Evolutionary conservation across 306 rosid genomes (phyloP).

Genomic region (Lupinus albus): DNA sequence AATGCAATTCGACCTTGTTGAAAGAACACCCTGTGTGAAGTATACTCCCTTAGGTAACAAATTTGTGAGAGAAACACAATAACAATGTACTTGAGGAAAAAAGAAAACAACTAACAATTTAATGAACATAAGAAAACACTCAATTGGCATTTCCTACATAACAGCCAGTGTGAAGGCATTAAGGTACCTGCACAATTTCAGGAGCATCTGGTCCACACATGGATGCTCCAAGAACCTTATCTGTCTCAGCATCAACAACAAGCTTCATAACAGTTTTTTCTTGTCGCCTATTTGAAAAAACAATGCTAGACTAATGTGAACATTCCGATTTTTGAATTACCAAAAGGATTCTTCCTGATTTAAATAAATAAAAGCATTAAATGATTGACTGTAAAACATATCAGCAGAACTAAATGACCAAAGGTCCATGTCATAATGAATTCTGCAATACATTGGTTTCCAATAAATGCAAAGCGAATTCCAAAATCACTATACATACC

Average conservation of each 20-base stretch:
- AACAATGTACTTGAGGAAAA: not conserved
- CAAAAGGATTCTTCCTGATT: not conserved
- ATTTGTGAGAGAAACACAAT: not conserved
- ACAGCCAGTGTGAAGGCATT: constrained; percentile 21
- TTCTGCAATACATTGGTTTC: constrained; percentile 5
- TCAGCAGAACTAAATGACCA: constrained; percentile 6
- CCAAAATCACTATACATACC: constrained; percentile 57
- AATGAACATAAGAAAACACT: constrained; percentile 7
- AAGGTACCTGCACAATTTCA: constrained; percentile 86
- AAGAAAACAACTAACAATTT: not conserved
- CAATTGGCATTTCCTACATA: constrained; percentile 13
- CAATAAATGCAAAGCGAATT: constrained; percentile 33
- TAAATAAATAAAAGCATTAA: constrained; percentile 12
- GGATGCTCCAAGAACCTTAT: constrained; percentile 86
- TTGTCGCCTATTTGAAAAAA: constrained; percentile 68
- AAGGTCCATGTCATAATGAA: constrained; percentile 31
- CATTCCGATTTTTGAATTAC: constrained; percentile 1
- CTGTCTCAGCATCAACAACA: constrained; percentile 84
- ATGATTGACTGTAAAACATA: not conserved
- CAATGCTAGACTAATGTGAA: constrained; percentile 11
- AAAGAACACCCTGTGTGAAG: too few species aligned
- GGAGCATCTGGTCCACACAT: constrained; percentile 99
- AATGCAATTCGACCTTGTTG: too few species aligned
- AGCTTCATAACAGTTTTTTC: constrained; percentile 94
- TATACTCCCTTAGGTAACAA: not conserved